Percentiles rank a stretch among this genome's conserved stretches.
phyloP scores from a whole-genome alignment of 768 basidiomycete species.

The Daedaleopsis nitida region DNA sequence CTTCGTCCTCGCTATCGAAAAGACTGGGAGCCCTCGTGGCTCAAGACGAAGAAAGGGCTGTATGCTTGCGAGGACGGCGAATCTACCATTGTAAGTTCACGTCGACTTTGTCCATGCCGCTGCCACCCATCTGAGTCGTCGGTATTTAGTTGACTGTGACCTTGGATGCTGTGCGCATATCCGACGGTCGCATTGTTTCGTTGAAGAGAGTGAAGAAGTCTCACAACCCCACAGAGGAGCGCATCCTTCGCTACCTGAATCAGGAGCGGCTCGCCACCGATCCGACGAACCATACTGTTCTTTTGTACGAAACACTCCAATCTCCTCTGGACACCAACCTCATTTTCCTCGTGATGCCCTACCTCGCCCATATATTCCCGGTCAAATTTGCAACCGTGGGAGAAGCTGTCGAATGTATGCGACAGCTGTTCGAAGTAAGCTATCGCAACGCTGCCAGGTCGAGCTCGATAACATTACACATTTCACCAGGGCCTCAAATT shows the following conservation, averaged over 20 bases:
- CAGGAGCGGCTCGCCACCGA: not conserved
- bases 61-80: constrained; percentile 8
- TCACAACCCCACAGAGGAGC: constrained; percentile 22
- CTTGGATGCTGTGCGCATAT: constrained; percentile 24
- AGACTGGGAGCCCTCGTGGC: constrained; percentile 31
- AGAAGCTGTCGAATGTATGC: constrained; percentile 37
- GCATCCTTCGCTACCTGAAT: constrained; percentile 7
- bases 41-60: not conserved
- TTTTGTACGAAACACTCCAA: constrained; percentile 23
- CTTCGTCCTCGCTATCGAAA: constrained; percentile 27
- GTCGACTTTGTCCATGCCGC: not conserved
- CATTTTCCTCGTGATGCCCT: constrained; percentile 35
- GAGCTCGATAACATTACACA: not conserved
- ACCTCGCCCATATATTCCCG: constrained; percentile 28
- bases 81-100: not conserved
- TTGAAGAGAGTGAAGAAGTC: constrained; percentile 19
- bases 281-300: constrained; percentile 29
- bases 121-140: not conserved
- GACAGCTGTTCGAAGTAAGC: constrained; percentile 36
- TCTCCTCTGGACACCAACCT: constrained; percentile 10
- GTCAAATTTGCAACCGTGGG: constrained; percentile 37
- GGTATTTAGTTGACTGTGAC: not conserved
- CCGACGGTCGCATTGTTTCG: constrained; percentile 18
- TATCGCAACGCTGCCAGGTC: too few relatives aligned
- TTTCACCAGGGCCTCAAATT: constrained; percentile 34